A percentile compares a stretch with the other conserved stretches of the same genome.
phyloP scores from a whole-genome alignment of 139 green algal species.

The Coccomyxa sp. region DNA sequence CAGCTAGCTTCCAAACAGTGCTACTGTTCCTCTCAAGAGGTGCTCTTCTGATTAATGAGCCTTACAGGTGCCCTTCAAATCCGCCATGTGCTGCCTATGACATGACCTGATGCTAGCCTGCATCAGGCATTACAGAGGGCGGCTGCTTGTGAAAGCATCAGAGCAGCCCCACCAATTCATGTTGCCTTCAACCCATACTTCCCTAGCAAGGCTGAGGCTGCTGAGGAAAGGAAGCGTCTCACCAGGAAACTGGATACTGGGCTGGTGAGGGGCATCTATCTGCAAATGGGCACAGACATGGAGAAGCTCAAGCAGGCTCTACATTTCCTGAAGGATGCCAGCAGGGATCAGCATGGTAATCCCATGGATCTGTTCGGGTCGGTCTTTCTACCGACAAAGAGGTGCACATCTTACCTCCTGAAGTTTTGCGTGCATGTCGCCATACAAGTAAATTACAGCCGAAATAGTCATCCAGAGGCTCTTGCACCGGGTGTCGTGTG shows the following conservation, averaged over 20 bases:
- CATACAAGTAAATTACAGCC: neutral
- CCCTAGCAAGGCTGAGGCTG: slow-evolving; percentile 9
- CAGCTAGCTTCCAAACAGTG: neutral
- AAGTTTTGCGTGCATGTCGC: neutral
- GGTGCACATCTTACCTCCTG: neutral
- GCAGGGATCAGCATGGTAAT: neutral
- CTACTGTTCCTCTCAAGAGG: neutral
- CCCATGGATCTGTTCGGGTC: slow-evolving; percentile 26
- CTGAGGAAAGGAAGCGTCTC: slow-evolving; percentile 29
- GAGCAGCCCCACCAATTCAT: neutral
- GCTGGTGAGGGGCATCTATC: slow-evolving; percentile 6
- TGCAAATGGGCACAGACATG: slow-evolving; percentile 51
- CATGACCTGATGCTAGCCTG: neutral
- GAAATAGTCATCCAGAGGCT: neutral
- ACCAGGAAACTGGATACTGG: slow-evolving; percentile 32
- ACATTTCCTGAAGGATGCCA: slow-evolving; percentile 2
- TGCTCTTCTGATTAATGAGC: neutral
- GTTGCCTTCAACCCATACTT: slow-evolving; percentile 58
- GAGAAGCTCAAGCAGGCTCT: slow-evolving; percentile 23
- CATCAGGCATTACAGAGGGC: neutral
- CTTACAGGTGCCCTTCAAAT: neutral
- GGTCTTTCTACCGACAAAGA: slow-evolving; percentile 41
- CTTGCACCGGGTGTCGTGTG: neutral
- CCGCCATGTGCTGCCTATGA: neutral
- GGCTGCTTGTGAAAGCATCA: slow-evolving; percentile 12